These are phyloP conservation scores for Cantharellus cinnabarinus DNA, from an alignment of 768 basidiomycete genomes.

Conservation along the genomic window DNA sequence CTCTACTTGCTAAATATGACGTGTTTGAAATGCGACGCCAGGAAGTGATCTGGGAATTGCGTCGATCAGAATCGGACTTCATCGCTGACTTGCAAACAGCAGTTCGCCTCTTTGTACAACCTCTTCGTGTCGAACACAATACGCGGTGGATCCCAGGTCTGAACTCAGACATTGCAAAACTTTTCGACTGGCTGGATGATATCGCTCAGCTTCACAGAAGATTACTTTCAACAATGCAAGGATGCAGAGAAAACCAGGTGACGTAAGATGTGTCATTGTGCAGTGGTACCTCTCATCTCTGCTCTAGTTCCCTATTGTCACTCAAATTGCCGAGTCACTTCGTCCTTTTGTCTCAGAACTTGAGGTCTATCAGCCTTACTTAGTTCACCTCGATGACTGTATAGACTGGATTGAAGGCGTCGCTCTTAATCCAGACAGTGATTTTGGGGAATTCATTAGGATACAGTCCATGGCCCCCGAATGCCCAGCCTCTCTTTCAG, in stretches of 20 bases:
- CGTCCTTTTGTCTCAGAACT: constrained; percentile 40
- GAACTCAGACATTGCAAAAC: constrained; percentile 41
- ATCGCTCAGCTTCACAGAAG: constrained; percentile 58
- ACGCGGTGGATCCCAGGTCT: constrained; percentile 61
- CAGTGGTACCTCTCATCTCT: background rate
- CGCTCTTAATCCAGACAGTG: constrained; percentile 29
- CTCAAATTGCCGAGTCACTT: constrained; percentile 37
- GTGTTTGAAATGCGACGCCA: constrained; percentile 38
- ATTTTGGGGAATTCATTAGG: constrained; percentile 71
- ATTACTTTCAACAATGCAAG: constrained; percentile 30
- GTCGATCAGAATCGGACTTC: constrained; percentile 46
- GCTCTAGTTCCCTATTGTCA: constrained; percentile 24
- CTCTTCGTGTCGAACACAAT: constrained; percentile 50
- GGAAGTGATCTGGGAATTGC: constrained; percentile 46
- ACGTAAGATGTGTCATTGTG: background rate
- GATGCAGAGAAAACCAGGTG: constrained; percentile 17
- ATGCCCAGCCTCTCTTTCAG: constrained; percentile 37
- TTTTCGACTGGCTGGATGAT: constrained; percentile 81
- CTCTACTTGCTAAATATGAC: constrained; percentile 23
- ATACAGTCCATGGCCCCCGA: constrained; percentile 29
- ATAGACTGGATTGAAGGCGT: constrained; percentile 31
- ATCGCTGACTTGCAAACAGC: constrained; percentile 44
- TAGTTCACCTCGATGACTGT: constrained; percentile 48
- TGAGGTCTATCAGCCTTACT: constrained; percentile 75
- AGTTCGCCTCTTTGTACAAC: constrained; percentile 52